Percentiles rank a stretch among this genome's conserved stretches.
Evolutionary conservation across 1,284 basidiomycete species (phyloP).

Genomic region (Sanghuangporus sanghuang): DNA sequence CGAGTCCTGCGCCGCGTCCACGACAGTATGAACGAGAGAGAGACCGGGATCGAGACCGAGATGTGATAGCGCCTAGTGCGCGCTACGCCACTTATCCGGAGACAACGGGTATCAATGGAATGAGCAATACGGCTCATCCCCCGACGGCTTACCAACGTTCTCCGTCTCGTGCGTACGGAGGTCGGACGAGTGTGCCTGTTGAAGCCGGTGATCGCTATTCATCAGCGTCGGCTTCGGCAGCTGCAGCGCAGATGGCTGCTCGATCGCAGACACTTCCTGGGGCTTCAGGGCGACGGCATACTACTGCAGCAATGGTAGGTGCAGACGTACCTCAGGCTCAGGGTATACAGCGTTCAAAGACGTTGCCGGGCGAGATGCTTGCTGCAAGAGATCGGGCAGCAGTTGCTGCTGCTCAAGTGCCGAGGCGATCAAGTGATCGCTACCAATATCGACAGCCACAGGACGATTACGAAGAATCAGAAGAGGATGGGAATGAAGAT

Average conservation of each 20-base stretch:
- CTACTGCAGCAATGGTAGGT: background rate
- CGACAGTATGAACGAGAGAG: background rate
- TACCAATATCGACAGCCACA: background rate
- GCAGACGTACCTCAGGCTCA: background rate
- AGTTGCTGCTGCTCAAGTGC: background rate
- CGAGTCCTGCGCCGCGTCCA: background rate
- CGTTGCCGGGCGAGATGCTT: constrained; percentile 2
- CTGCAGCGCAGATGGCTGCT: background rate
- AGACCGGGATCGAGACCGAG: background rate
- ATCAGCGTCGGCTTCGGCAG: background rate
- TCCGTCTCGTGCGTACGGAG: constrained; percentile 2
- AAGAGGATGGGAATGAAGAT: background rate
- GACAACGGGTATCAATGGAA: background rate
- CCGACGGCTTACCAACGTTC: background rate
- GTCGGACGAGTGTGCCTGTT: constrained; percentile 9
- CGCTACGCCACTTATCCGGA: background rate
- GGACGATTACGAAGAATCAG: background rate
- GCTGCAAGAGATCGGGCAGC: background rate
- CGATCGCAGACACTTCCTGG: constrained; percentile 3
- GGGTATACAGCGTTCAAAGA: constrained; percentile 11
- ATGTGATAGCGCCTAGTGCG: background rate
- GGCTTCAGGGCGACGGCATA: background rate
- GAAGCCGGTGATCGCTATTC: background rate
- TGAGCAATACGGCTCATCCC: background rate
- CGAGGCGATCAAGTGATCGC: background rate